A percentile compares a stretch with the other conserved stretches of the same genome.
These are phyloP conservation scores for Fraxinus americana DNA, from an alignment of 257 asterid species.

Conservation along the genomic window DNA sequence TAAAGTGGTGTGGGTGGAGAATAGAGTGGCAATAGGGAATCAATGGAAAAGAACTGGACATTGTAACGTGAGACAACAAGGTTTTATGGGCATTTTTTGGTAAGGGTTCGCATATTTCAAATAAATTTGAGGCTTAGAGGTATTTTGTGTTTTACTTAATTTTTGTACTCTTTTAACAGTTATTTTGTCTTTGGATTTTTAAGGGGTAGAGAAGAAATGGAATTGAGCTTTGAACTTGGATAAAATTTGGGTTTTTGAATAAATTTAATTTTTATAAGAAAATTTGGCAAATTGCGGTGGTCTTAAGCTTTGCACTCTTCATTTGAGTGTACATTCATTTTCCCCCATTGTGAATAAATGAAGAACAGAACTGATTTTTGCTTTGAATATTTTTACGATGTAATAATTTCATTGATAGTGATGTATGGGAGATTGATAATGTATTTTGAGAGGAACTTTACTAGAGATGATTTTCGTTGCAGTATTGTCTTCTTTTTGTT, in stretches of 20 bases:
- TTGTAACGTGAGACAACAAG: background rate
- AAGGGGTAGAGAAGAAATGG: background rate
- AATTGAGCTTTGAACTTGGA: background rate
- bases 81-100: background rate
- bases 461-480: background rate
- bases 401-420: background rate
- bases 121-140: background rate
- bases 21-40: background rate
- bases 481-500: background rate
- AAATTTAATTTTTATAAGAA: background rate
- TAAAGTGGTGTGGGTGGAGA: background rate
- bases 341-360: background rate
- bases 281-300: background rate
- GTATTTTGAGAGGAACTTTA: background rate
- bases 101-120: too few species aligned
- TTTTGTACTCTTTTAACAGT: background rate
- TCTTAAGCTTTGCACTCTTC: background rate
- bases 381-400: background rate
- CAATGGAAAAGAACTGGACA: background rate
- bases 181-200: background rate
- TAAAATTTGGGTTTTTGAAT: background rate
- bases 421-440: slow-evolving; percentile 8
- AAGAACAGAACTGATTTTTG: background rate
- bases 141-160: background rate
- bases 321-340: background rate